Conservation (phyloP, 352 stramenopile genomes). For the Sclerospora graminicola region DNA sequence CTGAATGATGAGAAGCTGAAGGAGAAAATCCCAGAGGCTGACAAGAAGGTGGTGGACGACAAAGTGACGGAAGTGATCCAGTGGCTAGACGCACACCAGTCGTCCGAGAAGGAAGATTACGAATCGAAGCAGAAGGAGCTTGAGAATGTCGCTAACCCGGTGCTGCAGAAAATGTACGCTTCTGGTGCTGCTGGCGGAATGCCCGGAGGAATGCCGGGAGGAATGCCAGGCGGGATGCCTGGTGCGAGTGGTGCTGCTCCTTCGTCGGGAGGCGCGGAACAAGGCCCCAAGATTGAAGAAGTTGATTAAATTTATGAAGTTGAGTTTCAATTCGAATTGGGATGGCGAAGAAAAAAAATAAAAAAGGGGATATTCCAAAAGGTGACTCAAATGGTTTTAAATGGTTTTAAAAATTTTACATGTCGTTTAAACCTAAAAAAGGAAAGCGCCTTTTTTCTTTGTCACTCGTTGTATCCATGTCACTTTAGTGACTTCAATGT, state of each 20-base stretch:
- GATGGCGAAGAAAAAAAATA: too few relatives aligned
- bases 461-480: too few relatives aligned
- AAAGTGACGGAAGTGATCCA: constrained; percentile 95
- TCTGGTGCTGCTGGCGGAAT: constrained; percentile 34
- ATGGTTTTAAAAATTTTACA: too few relatives aligned
- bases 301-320: constrained; percentile 44
- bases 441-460: too few relatives aligned
- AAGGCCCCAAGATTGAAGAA: constrained; percentile 77
- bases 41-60: constrained; percentile 77
- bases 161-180: constrained; percentile 79
- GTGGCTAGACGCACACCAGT: constrained; percentile 94
- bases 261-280: constrained; percentile 28
- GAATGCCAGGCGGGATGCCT: constrained; percentile 16
- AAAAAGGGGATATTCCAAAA: too few relatives aligned
- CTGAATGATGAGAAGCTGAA: constrained; percentile 90
- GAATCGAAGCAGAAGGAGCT: constrained; percentile 87
- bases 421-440: too few relatives aligned
- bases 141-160: constrained; percentile 74
- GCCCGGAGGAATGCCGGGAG: constrained; percentile 22
- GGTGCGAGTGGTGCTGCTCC: constrained; percentile 9
- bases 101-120: constrained; percentile 71
- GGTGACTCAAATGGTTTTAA: too few relatives aligned
- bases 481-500: too few relatives aligned
- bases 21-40: constrained; percentile 87
- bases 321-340: too few relatives aligned